Evolutionary conservation across 176 grass and related monocot genomes (phyloP).

Genomic region (Tillandsia leiboldiana): DNA sequence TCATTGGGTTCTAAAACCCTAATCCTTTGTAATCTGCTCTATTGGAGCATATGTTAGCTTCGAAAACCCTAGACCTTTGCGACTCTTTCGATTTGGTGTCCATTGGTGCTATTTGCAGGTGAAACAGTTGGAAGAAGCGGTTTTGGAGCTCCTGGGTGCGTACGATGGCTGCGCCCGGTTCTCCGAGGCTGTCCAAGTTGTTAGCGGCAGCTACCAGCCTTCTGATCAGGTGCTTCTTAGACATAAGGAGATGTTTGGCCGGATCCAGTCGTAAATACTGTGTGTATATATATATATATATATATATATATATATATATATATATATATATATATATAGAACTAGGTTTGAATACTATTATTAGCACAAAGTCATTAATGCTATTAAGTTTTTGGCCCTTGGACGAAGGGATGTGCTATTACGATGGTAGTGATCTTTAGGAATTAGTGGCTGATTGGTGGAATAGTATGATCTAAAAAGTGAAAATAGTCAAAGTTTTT

Average conservation of each 20-base stretch:
- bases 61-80: slow-evolving; percentile 5
- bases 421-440: too few relatives aligned
- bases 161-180: slow-evolving; percentile 51
- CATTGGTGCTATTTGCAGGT: slow-evolving; percentile 38
- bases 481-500: too few relatives aligned
- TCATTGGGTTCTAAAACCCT: neutral
- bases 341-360: too few relatives aligned
- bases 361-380: too few relatives aligned
- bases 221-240: slow-evolving; percentile 50
- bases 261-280: neutral
- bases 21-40: slow-evolving; percentile 9
- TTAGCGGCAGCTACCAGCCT: slow-evolving; percentile 47
- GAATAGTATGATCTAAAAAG: too few relatives aligned
- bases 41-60: neutral
- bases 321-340: too few relatives aligned
- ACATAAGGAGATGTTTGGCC: neutral
- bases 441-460: too few relatives aligned
- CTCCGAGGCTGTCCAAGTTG: slow-evolving; percentile 35
- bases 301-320: too few relatives aligned
- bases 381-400: too few relatives aligned
- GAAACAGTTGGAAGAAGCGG: slow-evolving; percentile 38
- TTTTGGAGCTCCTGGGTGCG: slow-evolving; percentile 47
- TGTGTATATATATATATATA: too few relatives aligned
- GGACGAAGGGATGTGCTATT: too few relatives aligned
- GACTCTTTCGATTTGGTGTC: neutral